phyloP scores from a whole-genome alignment of 108 stramenopile genomes.

The Cyclostephanos tholiformis region DNA sequence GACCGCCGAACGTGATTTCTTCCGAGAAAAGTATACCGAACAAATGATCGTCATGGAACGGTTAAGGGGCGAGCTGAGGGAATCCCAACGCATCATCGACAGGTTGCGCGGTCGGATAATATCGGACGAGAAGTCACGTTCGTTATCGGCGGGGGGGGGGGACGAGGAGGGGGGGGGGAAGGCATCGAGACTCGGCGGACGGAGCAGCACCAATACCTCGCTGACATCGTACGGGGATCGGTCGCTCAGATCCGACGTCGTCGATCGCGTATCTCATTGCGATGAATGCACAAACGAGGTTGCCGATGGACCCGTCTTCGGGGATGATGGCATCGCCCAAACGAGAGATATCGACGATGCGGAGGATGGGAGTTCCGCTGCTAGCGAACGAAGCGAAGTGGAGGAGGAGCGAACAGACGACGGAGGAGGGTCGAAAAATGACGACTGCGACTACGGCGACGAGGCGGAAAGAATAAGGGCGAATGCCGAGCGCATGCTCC shows the following conservation, averaged over 20 bases:
- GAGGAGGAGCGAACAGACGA: constrained; percentile 12
- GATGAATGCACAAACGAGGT: background rate
- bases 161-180: background rate
- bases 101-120: constrained; percentile 37
- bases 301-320: background rate
- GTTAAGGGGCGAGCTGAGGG: constrained; percentile 34
- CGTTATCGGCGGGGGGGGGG: background rate
- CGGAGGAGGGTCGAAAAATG: constrained; percentile 2
- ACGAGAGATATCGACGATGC: background rate
- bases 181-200: background rate
- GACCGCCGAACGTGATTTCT: constrained; percentile 48
- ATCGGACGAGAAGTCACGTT: constrained; percentile 29
- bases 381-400: constrained; percentile 1
- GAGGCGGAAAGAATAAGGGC: constrained; percentile 41
- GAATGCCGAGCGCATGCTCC: constrained; percentile 42
- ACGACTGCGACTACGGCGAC: constrained; percentile 22
- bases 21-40: constrained; percentile 43
- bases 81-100: constrained; percentile 45
- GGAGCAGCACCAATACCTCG: constrained; percentile 8
- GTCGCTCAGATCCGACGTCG: background rate
- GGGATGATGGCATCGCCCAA: background rate
- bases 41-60: constrained; percentile 45
- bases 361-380: constrained; percentile 15
- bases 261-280: background rate
- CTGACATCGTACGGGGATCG: background rate